phyloP scores from a whole-genome alignment of 2,329 filamentous ascomycete genomes.

The Thielaviopsis populi region DNA sequence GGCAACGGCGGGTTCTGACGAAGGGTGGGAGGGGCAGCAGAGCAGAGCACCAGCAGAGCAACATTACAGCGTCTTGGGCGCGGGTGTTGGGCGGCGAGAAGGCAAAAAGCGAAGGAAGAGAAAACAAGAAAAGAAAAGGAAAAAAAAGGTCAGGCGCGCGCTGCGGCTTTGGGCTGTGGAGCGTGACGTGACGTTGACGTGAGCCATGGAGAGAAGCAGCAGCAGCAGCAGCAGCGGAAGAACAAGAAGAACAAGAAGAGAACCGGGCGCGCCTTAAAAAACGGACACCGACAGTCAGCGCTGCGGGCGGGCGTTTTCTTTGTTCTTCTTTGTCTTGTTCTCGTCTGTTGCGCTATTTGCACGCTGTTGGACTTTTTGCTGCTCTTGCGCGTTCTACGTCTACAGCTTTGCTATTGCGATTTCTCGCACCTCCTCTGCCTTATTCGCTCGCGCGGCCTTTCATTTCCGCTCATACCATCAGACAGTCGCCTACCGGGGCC shows the following conservation, averaged over 20 bases:
- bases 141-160: neutral
- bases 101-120: neutral
- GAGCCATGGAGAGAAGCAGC: neutral
- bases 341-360: neutral
- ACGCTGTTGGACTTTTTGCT: neutral
- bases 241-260: no score
- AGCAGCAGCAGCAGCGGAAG: no score
- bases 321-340: neutral
- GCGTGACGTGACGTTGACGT: neutral
- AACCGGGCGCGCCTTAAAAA: neutral
- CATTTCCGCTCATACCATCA: neutral
- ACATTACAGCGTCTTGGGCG: no score
- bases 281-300: no score
- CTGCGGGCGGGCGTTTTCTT: neutral
- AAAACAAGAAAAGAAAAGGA: neutral
- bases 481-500: neutral
- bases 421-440: neutral
- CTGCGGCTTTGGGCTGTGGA: neutral
- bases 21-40: no score
- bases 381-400: no score
- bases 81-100: neutral
- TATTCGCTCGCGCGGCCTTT: no score
- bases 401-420: no score
- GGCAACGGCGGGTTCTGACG: no score
- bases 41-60: no score